Percentiles rank a stretch among this genome's conserved stretches.
phyloP scores from a whole-genome alignment of 2,329 filamentous ascomycete genomes.

The Escovopsis sp. region DNA sequence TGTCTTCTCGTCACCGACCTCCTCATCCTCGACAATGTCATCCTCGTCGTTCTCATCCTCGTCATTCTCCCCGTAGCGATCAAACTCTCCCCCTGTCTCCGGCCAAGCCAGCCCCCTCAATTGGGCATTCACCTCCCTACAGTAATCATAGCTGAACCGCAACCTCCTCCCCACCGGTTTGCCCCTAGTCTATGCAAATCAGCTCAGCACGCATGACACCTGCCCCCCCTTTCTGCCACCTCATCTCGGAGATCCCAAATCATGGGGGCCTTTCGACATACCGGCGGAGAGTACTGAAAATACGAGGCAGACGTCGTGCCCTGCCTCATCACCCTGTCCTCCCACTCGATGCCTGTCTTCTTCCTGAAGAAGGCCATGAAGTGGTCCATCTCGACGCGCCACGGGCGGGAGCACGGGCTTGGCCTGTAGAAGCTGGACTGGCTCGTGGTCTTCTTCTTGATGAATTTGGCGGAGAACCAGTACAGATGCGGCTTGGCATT shows the following conservation, averaged over 20 bases:
- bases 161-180: slow-evolving; percentile 23
- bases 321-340: slow-evolving; percentile 29
- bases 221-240: too few species aligned
- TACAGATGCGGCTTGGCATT: slow-evolving; percentile 43
- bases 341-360: slow-evolving; percentile 45
- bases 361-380: slow-evolving; percentile 43
- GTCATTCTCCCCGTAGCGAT: too few species aligned
- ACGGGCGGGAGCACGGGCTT: slow-evolving; percentile 22
- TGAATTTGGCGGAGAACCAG: slow-evolving; percentile 39
- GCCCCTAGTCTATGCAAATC: slow-evolving; percentile 15
- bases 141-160: slow-evolving; percentile 17
- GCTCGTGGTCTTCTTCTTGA: slow-evolving; percentile 23
- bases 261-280: slow-evolving; percentile 13
- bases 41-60: neutral
- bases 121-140: slow-evolving; percentile 18
- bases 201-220: neutral
- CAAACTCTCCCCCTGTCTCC: too few species aligned
- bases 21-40: neutral
- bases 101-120: slow-evolving; percentile 15
- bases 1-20: neutral
- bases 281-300: slow-evolving; percentile 33
- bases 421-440: slow-evolving; percentile 23
- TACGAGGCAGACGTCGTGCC: slow-evolving; percentile 14
- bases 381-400: slow-evolving; percentile 27
- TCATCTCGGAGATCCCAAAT: neutral